phyloP scores from a whole-genome alignment of 192 early-diverging fungal genomes.

The Spizellomyces punctatus region DNA sequence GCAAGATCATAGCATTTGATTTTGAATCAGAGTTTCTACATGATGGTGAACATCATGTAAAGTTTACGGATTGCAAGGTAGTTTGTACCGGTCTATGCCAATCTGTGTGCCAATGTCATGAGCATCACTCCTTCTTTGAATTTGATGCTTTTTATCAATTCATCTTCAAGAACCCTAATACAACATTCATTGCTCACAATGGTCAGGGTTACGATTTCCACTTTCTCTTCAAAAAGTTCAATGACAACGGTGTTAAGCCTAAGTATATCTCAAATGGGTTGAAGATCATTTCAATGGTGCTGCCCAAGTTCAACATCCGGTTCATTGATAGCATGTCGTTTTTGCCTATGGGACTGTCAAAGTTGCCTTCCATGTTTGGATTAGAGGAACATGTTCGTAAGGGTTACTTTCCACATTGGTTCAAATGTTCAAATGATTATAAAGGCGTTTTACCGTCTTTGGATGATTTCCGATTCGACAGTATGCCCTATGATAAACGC shows the following conservation, averaged over 20 bases:
- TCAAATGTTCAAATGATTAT: too few relatives aligned
- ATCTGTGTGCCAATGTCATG: background rate
- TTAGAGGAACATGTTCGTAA: too few relatives aligned
- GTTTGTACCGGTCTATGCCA: background rate
- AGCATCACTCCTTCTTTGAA: background rate
- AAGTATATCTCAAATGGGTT: slow-evolving; percentile 2
- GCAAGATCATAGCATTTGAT: too few relatives aligned
- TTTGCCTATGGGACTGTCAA: too few relatives aligned
- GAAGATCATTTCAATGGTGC: too few relatives aligned
- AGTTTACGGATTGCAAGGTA: too few relatives aligned
- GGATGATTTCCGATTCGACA: background rate
- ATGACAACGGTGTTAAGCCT: background rate
- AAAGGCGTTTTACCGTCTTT: background rate
- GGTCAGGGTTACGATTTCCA: slow-evolving; percentile 3
- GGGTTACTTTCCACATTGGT: too few relatives aligned
- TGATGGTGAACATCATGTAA: too few relatives aligned
- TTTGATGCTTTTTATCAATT: background rate
- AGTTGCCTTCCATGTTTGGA: too few relatives aligned
- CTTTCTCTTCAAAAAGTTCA: background rate
- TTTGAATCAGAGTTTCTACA: too few relatives aligned
- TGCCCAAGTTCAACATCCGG: too few relatives aligned
- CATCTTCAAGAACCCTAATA: background rate
- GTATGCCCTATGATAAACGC: background rate
- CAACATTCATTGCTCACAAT: slow-evolving; percentile 1
- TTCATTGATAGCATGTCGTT: too few relatives aligned